phyloP scores from a whole-genome alignment of 108 stramenopile genomes.

The Aureococcus anophagefferens region DNA sequence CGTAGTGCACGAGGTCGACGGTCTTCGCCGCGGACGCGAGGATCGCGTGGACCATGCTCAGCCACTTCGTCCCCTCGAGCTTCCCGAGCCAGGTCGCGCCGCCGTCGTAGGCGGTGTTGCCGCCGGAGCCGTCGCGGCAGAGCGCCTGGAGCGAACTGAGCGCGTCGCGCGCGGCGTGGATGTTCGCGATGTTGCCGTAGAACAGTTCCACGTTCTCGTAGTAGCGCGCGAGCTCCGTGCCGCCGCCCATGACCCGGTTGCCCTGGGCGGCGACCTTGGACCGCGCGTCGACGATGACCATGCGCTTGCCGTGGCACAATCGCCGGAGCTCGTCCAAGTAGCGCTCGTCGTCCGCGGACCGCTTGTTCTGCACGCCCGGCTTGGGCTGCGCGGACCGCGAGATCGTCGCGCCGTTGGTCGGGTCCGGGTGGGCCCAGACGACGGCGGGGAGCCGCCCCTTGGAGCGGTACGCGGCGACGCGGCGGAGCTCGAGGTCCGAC shows the following conservation, averaged over 20 bases:
- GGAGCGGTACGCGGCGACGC: constrained; percentile 34
- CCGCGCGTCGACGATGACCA: constrained; percentile 50
- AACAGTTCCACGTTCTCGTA: constrained; percentile 29
- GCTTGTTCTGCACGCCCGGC: constrained; percentile 82
- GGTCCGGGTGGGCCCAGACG: constrained; percentile 21
- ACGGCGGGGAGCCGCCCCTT: constrained; percentile 40
- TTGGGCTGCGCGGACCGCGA: constrained; percentile 93
- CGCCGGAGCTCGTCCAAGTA: constrained; percentile 50
- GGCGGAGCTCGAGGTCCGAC: constrained; percentile 25
- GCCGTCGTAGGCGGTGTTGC: background rate
- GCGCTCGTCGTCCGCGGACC: constrained; percentile 68
- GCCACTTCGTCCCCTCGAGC: constrained; percentile 30
- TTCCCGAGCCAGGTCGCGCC: background rate
- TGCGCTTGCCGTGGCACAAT: background rate
- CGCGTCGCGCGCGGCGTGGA: constrained; percentile 36
- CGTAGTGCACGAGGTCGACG: constrained; percentile 13
- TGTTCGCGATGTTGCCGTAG: constrained; percentile 53
- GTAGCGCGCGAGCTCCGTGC: constrained; percentile 32
- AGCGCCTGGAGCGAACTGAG: constrained; percentile 8
- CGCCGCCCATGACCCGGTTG: constrained; percentile 38
- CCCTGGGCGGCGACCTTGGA: constrained; percentile 42
- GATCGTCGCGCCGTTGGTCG: constrained; percentile 47
- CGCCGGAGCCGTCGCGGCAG: background rate
- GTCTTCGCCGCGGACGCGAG: constrained; percentile 12
- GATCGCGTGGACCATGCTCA: constrained; percentile 17